Conservation (phyloP, 1,284 basidiomycete species). For the Gomphus sp. region DNA sequence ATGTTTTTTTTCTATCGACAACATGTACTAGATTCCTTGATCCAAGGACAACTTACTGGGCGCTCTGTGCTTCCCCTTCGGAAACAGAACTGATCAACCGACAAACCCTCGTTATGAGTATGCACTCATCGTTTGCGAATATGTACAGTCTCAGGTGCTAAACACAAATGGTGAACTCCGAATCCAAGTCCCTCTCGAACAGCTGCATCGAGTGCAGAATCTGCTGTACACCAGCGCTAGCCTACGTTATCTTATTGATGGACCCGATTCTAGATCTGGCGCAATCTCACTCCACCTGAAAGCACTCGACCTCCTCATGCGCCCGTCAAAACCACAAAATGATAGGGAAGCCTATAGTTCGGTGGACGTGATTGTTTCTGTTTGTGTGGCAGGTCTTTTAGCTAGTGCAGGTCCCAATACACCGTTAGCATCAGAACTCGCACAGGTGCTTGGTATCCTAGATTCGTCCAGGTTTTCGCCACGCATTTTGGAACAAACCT, state of each 20-base stretch:
- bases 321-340: slow-evolving; percentile 14
- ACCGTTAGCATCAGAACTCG: slow-evolving; percentile 15
- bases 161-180: slow-evolving; percentile 12
- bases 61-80: slow-evolving; percentile 23
- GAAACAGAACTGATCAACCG: slow-evolving; percentile 4
- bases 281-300: slow-evolving; percentile 27
- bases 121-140: slow-evolving; percentile 28
- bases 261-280: slow-evolving; percentile 17
- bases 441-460: slow-evolving; percentile 14
- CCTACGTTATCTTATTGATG: slow-evolving; percentile 17
- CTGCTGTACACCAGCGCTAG: slow-evolving; percentile 35
- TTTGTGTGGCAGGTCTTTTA: slow-evolving; percentile 23
- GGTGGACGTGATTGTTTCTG: slow-evolving; percentile 27
- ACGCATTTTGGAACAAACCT: slow-evolving; percentile 17
- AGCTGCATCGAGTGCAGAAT: slow-evolving; percentile 32
- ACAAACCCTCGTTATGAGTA: slow-evolving; percentile 18
- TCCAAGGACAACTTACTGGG: slow-evolving; percentile 30
- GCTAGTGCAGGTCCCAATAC: slow-evolving; percentile 18
- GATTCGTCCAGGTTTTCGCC: slow-evolving; percentile 15
- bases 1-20: slow-evolving; percentile 10
- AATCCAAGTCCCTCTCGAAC: slow-evolving; percentile 20
- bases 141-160: slow-evolving; percentile 19
- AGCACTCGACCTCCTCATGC: slow-evolving; percentile 27
- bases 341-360: slow-evolving; percentile 18
- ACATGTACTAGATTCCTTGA: not conserved